Conservation (phyloP, 2,329 filamentous ascomycete genomes). For the Esteya vermicola region DNA sequence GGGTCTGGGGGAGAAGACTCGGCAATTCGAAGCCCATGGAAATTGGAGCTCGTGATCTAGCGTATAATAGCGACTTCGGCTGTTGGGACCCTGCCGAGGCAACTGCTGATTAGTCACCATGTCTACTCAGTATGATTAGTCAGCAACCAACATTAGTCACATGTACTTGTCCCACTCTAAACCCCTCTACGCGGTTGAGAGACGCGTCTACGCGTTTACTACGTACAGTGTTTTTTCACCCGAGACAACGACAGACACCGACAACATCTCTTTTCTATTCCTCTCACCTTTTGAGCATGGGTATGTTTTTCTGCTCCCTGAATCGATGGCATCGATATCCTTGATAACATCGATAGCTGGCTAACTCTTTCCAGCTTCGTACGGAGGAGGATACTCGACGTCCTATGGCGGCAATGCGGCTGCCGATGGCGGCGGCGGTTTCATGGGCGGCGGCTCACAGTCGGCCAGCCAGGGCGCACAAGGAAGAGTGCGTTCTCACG, state of each 20-base stretch:
- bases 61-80: background rate
- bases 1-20: background rate
- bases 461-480: constrained; percentile 35
- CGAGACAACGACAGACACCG: too few relatives aligned
- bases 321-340: background rate
- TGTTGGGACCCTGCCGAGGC: background rate
- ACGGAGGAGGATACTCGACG: constrained; percentile 32
- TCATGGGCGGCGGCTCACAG: constrained; percentile 46
- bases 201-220: background rate
- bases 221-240: background rate
- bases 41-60: constrained; percentile 1
- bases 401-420: constrained; percentile 40
- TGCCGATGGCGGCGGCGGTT: constrained; percentile 47
- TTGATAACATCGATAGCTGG: background rate
- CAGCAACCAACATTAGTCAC: background rate
- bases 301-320: background rate
- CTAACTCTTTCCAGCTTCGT: constrained; percentile 28
- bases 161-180: background rate
- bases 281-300: background rate
- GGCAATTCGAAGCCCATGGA: background rate
- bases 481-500: background rate
- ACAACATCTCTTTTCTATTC: background rate
- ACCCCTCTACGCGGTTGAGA: too few relatives aligned
- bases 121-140: background rate
- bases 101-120: background rate